Base-by-base conservation (phyloP, 2,329 filamentous ascomycete genomes). In the Aspergillus fijiensis region DNA sequence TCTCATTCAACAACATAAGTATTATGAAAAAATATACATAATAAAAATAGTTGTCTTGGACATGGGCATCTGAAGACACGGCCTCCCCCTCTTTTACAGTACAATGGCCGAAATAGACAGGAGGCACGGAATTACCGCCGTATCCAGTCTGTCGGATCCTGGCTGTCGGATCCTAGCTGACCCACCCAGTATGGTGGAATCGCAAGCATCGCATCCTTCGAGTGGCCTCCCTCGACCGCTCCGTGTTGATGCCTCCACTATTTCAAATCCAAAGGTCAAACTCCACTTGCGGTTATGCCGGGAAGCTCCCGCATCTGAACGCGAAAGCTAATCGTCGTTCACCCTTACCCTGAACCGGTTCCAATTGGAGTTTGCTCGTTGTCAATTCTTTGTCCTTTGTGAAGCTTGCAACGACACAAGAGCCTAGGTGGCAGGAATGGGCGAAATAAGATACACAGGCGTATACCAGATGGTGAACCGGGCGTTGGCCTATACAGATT, bases 111-210 rank as follows among this genome's bases (percentile, higher is more conserved):
- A 45, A 45, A 10, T 45, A 14, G 39, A 45, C n/a, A n/a, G 39
- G 39, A 19, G 16, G 59, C 55, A 60, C 54, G 57, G 57, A 62
- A 50, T 54, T 61, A 60, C 62, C 60, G 61, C 63, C 59, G 57
- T 58, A 61, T 60, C 66, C 66, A 68, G 57, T 62, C 65, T 67
- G 64, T 62, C 65, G 66, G 66, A 64, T 63, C 58, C 48, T 51
- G 39, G 64, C 57, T 65, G 64, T 62, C 65, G 66, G 66, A 64
- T 63, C 56, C 45, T 51, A 33, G 65, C 57, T 65, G 65, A 68
- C 66, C 55, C 45, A 23, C 39, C 54, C 50, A 45, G 31, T 58
- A 53, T 54, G 59, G 56, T 60, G 59, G 60, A 64, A 61, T 62
- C 55, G 57, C 54, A 59, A 60, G 59, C 61, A 63, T 57, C 53